A percentile compares a stretch with the other conserved stretches of the same genome.
Evolutionary conservation across 768 basidiomycete species (phyloP).

Genomic region (Boletus barrowsii): DNA sequence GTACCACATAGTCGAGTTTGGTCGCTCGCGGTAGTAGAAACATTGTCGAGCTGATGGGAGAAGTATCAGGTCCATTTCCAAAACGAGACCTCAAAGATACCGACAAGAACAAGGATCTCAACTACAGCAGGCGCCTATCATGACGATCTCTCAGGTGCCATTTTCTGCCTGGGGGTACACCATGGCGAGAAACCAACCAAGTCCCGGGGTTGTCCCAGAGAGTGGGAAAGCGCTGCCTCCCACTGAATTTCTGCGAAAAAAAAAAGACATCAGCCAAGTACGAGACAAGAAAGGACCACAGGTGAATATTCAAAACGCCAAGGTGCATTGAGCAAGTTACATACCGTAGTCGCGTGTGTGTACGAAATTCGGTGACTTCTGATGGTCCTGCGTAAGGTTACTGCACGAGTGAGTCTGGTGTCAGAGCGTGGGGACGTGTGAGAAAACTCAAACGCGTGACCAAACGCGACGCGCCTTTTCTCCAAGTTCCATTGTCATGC

Average conservation of each 20-base stretch:
- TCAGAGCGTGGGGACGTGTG: no score
- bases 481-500: no score
- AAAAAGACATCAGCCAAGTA: neutral
- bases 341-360: neutral
- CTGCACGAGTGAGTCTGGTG: no score
- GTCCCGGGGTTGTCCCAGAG: neutral
- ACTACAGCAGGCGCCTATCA: neutral
- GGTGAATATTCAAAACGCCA: no score
- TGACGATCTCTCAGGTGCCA: neutral
- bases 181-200: conserved; percentile 1
- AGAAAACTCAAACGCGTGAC: neutral
- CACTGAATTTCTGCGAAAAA: conserved; percentile 11
- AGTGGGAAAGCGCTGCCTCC: neutral
- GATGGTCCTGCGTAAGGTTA: no score
- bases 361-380: neutral
- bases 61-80: neutral
- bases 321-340: neutral
- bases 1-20: no score
- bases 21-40: conserved; percentile 1
- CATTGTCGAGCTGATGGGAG: neutral
- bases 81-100: neutral
- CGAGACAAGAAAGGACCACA: no score
- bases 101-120: neutral
- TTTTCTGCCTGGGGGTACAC: conserved; percentile 1
- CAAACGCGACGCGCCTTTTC: neutral